Evolutionary conservation across 2,329 filamentous ascomycete species (phyloP), one percentile per base, ranked within the genome.

Genomic region (Pseudogymnoascus sp.): DNA sequence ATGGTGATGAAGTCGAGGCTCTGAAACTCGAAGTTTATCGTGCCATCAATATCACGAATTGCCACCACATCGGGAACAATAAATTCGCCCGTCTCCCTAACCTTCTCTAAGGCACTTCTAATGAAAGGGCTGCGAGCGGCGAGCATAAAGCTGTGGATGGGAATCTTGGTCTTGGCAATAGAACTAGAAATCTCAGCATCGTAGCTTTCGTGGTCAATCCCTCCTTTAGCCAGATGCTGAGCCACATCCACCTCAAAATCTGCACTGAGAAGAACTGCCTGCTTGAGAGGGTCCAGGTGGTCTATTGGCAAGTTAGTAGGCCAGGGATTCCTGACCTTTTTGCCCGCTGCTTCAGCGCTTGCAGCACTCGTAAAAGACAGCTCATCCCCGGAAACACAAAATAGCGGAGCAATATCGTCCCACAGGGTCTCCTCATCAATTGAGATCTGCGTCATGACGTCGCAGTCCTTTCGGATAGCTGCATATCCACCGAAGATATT

Each of bases 401-500:
- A 78, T 5, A 97, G 75, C 0, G 85, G 81, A 30, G 82, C 79
- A 3, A 96, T 64, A 66, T 96, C 88, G 33, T 87, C 79, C 87
- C 89, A 91, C 1, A 97, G 75, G 0, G 79, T 83, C 62, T 84
- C 83, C n/a, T 81, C 78, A 35, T 82, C 79, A 33, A 96, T 80
- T 8, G 78, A 75, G 37, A 96, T 85, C 65, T 84, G 79, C 37
- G 88, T 85, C 59, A 84, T 85, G 28, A 96, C 85, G 69, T 92
- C 86, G 64, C 86, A 90, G 68, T 97, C 92, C 69, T 88, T 88
- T 53, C 94, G 85, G 50, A 96, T 82, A 2, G 91, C 91, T 35
- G 91, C 89, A 76, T 93, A 97, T 0, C 93, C 90, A 4, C 94
- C 94, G 73, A 90, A 96, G 0, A 88, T 84, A 35, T 94, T 97